A percentile compares a stretch with the other conserved stretches of the same genome.
Conservation (phyloP, 768 basidiomycete species). For the Tylopilus sp. region DNA sequence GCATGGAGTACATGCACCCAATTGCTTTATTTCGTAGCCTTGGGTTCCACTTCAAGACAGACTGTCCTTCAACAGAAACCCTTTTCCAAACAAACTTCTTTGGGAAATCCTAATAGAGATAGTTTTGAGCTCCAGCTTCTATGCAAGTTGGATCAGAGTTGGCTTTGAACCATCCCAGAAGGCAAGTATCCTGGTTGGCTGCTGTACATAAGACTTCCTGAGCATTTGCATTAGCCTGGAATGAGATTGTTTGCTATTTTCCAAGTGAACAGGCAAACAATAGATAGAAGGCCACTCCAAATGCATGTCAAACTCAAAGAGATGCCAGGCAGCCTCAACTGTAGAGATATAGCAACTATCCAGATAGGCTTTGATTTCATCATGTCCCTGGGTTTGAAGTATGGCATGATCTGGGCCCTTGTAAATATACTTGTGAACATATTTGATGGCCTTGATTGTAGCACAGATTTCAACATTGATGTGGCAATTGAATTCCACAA, state of each 20-base stretch:
- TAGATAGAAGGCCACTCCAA: background rate
- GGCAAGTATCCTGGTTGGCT: background rate
- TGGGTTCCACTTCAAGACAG: background rate
- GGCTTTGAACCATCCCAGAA: background rate
- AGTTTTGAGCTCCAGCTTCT: background rate
- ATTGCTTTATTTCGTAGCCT: background rate
- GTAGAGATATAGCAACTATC: background rate
- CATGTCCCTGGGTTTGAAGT: background rate
- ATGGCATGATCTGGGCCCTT: conserved; percentile 36
- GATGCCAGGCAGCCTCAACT: background rate
- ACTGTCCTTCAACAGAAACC: background rate
- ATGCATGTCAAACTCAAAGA: background rate
- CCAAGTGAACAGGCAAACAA: background rate
- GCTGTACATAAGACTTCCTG: background rate
- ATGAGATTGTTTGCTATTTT: no score
- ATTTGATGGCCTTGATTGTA: conserved; percentile 41
- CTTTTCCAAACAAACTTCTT: background rate
- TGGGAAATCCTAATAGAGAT: background rate
- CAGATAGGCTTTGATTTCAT: background rate
- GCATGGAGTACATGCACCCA: background rate
- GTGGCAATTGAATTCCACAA: conserved; percentile 40
- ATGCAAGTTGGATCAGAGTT: background rate
- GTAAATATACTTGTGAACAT: conserved; percentile 35
- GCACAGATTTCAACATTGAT: conserved; percentile 47
- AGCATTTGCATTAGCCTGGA: no score